Percentiles rank a stretch among this genome's conserved stretches.
Conservation (phyloP, 345 rosid species). For the Pistacia integerrima region DNA sequence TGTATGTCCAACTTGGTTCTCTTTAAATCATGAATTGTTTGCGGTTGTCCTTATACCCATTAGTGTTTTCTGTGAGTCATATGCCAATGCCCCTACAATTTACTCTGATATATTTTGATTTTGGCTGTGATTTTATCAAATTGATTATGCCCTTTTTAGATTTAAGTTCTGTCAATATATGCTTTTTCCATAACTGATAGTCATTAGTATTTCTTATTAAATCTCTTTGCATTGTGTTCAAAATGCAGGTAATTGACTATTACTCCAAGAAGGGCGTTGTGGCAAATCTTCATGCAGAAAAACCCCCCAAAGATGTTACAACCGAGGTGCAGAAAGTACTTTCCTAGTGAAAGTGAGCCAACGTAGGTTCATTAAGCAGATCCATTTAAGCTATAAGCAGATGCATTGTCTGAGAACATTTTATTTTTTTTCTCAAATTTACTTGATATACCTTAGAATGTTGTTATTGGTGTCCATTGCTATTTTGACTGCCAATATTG, state of each 20-base stretch:
- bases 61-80: neutral
- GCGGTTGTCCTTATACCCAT: too few species aligned
- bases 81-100: neutral
- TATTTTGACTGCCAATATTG: constrained; percentile 2
- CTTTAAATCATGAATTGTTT: neutral
- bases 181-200: neutral
- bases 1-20: neutral
- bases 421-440: constrained; percentile 1
- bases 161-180: neutral
- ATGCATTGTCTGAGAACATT: constrained; percentile 5
- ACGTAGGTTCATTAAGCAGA: neutral
- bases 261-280: constrained; percentile 70
- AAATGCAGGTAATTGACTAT: constrained; percentile 75
- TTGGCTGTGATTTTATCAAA: neutral
- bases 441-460: constrained; percentile 2
- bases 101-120: neutral
- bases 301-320: constrained; percentile 74
- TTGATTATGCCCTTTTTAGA: neutral
- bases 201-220: neutral
- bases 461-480: constrained; percentile 4
- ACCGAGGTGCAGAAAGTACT: constrained; percentile 74
- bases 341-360: constrained; percentile 29
- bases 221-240: neutral
- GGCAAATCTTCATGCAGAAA: constrained; percentile 80
- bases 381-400: constrained; percentile 7